Conservation (phyloP, 352 stramenopile genomes). For the Globisporangium apiculatum region DNA sequence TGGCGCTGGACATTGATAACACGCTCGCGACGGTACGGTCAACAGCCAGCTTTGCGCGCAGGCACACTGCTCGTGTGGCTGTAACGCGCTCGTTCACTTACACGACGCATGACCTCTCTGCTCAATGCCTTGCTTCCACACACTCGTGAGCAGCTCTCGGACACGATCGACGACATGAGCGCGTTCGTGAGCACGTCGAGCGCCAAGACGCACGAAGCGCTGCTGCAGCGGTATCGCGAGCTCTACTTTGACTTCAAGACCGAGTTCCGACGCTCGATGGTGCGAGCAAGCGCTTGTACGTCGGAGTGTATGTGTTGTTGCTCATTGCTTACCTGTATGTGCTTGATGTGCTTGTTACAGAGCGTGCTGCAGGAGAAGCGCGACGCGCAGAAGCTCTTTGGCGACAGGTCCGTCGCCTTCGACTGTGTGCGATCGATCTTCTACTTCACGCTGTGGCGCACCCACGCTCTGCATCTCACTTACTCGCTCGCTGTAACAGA, state of each 20-base stretch:
- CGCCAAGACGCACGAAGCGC: conserved; percentile 75
- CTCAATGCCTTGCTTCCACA: no score
- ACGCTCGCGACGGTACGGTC: conserved; percentile 42
- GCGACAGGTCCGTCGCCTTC: conserved; percentile 40
- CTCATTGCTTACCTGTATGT: neutral
- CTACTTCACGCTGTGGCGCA: neutral
- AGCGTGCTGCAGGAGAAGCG: conserved; percentile 75
- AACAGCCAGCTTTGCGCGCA: neutral
- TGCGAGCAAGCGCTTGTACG: conserved; percentile 12
- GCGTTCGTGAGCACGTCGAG: conserved; percentile 58
- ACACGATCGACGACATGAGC: conserved; percentile 86
- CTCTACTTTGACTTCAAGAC: conserved; percentile 94
- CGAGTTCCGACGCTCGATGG: conserved; percentile 90
- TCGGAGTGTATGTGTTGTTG: no score
- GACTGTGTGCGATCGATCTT: conserved; percentile 1
- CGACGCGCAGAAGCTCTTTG: conserved; percentile 77
- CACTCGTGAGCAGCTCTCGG: conserved; percentile 39
- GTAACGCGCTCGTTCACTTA: neutral
- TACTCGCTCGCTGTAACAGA: conserved; percentile 14
- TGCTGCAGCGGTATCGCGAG: conserved; percentile 94
- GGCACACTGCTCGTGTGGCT: neutral
- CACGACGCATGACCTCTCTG: neutral
- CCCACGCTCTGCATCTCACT: neutral
- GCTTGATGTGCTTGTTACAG: conserved; percentile 18
- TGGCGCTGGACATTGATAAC: conserved; percentile 77